phyloP scores from a whole-genome alignment of 192 early-diverging fungal genomes.

The Entomortierella lignicola region DNA sequence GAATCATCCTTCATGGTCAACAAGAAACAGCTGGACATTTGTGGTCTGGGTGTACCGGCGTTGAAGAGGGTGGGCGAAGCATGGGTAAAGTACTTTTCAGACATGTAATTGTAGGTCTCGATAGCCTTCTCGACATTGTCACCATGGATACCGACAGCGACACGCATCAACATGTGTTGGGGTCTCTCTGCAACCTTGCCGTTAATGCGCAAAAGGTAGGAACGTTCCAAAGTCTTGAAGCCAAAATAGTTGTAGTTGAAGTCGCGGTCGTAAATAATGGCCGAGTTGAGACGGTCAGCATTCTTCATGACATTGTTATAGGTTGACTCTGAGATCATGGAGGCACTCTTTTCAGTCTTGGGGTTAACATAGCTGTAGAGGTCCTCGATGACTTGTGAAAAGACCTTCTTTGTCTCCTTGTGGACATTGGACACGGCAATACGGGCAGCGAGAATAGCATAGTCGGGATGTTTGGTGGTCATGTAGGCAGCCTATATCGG shows the following conservation, averaged over 20 bases:
- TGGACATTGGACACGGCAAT: conserved; percentile 97
- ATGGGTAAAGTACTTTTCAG: conserved; percentile 95
- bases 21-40: conserved; percentile 96
- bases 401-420: conserved; percentile 87
- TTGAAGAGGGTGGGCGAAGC: conserved; percentile 98
- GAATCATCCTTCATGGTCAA: conserved; percentile 96
- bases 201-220: conserved; percentile 91
- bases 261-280: conserved; percentile 97
- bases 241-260: conserved; percentile 99
- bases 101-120: conserved; percentile 95
- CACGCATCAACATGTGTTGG: conserved; percentile 99
- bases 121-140: conserved; percentile 91
- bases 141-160: conserved; percentile 96
- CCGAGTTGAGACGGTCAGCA: conserved; percentile 89
- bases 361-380: conserved; percentile 91
- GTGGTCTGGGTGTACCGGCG: conserved; percentile 95
- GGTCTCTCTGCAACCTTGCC: conserved; percentile 92
- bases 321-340: conserved; percentile 91
- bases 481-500: conserved; percentile 83
- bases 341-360: conserved; percentile 84
- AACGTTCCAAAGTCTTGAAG: conserved; percentile 98
- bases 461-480: conserved; percentile 97
- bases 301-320: conserved; percentile 76
- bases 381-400: conserved; percentile 87
- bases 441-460: conserved; percentile 96